Conservation (phyloP, 2,329 filamentous ascomycete genomes). For the Chrysosphaeria jannelii region DNA sequence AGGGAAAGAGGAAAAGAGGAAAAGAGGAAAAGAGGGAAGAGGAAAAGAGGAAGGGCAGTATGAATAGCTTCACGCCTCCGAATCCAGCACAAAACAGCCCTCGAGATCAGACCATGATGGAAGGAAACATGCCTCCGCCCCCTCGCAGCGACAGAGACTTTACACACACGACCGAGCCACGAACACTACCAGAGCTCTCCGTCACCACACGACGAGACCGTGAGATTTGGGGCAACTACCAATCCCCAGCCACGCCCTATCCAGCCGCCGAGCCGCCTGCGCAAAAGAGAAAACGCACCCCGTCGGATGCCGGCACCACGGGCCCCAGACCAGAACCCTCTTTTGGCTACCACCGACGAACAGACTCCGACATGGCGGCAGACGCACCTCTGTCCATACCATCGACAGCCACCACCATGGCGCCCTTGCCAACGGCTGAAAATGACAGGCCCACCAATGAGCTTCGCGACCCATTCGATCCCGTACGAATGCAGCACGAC, state of each 20-base stretch:
- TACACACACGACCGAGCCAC: slow-evolving; percentile 5
- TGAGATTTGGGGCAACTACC: slow-evolving; percentile 15
- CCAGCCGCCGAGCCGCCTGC: slow-evolving; percentile 7
- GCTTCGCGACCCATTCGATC: slow-evolving; percentile 3
- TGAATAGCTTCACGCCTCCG: no score
- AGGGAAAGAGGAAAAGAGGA: neutral
- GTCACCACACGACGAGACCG: slow-evolving; percentile 8
- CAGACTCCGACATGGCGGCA: slow-evolving; percentile 1
- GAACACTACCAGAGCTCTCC: slow-evolving; percentile 6
- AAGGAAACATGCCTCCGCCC: slow-evolving; percentile 7
- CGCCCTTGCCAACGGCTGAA: no score
- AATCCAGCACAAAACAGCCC: slow-evolving; percentile 13
- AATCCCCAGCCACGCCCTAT: slow-evolving; percentile 9
- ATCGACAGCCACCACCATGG: slow-evolving; percentile 1
- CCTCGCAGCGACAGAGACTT: slow-evolving; percentile 9
- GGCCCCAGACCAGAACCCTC: slow-evolving; percentile 2
- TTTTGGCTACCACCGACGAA: neutral
- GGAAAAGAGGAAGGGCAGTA: no score
- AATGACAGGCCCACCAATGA: no score
- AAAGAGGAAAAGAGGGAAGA: neutral
- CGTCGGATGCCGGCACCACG: slow-evolving; percentile 9
- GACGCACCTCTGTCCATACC: slow-evolving; percentile 3
- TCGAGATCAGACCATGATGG: slow-evolving; percentile 3
- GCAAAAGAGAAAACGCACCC: neutral
- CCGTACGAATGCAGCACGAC: slow-evolving; percentile 10